phyloP scores from a whole-genome alignment of 2,329 filamentous ascomycete genomes.

The Epichloe gansuensis region DNA sequence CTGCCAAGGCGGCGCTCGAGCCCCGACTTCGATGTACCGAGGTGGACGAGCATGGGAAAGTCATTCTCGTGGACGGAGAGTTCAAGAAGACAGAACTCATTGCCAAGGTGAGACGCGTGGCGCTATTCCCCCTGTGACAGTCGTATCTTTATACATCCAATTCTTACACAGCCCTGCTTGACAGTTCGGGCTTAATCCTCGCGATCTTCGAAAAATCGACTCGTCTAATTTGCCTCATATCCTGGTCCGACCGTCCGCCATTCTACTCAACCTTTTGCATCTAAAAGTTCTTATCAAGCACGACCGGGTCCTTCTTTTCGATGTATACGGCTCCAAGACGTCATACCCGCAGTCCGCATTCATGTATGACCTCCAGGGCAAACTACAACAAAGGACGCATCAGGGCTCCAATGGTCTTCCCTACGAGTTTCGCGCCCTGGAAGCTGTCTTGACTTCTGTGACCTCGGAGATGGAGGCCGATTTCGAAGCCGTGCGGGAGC shows the following conservation, averaged over 20 bases:
- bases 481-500: slow-evolving; percentile 86
- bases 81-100: slow-evolving; percentile 98
- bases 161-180: neutral
- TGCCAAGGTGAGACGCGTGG: slow-evolving; percentile 56
- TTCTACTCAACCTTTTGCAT: slow-evolving; percentile 92
- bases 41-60: slow-evolving; percentile 82
- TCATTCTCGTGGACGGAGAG: slow-evolving; percentile 85
- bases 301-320: slow-evolving; percentile 88
- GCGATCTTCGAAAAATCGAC: slow-evolving; percentile 94
- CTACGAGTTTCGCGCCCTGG: slow-evolving; percentile 91
- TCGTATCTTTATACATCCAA: neutral
- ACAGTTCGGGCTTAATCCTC: slow-evolving; percentile 82
- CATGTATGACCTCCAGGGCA: slow-evolving; percentile 94
- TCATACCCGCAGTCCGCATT: slow-evolving; percentile 94
- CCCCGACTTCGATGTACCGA: slow-evolving; percentile 85
- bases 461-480: slow-evolving; percentile 87
- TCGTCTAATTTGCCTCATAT: slow-evolving; percentile 93
- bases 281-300: slow-evolving; percentile 91
- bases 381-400: slow-evolving; percentile 62
- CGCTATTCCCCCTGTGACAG: neutral
- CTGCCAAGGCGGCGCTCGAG: slow-evolving; percentile 69
- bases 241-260: slow-evolving; percentile 81
- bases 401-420: slow-evolving; percentile 56
- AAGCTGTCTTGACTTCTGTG: slow-evolving; percentile 88
- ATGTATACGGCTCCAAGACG: slow-evolving; percentile 87